Percentiles rank a stretch among this genome's conserved stretches.
Evolutionary conservation across 179 eudicot species (phyloP).

Genomic region (Corrigiola litoralis): DNA sequence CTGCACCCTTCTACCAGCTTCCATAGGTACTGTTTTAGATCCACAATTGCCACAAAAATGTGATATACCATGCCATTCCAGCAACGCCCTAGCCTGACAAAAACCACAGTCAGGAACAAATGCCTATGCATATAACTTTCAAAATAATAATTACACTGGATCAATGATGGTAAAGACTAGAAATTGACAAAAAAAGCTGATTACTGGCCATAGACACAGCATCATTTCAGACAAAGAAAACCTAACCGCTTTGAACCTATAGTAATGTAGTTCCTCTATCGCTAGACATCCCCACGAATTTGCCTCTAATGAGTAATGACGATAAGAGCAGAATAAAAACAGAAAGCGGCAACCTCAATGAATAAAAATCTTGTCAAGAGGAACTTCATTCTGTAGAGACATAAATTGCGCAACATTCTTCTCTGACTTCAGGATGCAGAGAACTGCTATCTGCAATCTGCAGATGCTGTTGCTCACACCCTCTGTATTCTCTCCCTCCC

Average conservation of each 20-base stretch:
- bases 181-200: background rate
- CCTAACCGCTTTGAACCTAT: too few relatives aligned
- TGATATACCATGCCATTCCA: slow-evolving; percentile 73
- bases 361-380: too few relatives aligned
- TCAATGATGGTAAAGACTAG: background rate
- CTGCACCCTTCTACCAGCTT: slow-evolving; percentile 87
- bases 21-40: slow-evolving; percentile 55
- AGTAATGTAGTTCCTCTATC: too few relatives aligned
- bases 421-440: background rate
- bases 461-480: background rate
- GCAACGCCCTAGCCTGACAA: slow-evolving; percentile 80
- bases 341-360: too few relatives aligned
- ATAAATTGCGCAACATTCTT: background rate
- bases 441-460: too few relatives aligned
- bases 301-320: too few relatives aligned
- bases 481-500: background rate
- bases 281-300: too few relatives aligned
- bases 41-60: slow-evolving; percentile 93
- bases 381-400: too few relatives aligned
- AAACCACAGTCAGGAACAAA: background rate
- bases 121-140: background rate
- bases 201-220: too few relatives aligned
- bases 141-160: too few relatives aligned
- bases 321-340: too few relatives aligned
- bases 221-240: too few relatives aligned